phyloP scores from a whole-genome alignment of 2,329 filamentous ascomycete genomes.

The Thielaviopsis punctulata region DNA sequence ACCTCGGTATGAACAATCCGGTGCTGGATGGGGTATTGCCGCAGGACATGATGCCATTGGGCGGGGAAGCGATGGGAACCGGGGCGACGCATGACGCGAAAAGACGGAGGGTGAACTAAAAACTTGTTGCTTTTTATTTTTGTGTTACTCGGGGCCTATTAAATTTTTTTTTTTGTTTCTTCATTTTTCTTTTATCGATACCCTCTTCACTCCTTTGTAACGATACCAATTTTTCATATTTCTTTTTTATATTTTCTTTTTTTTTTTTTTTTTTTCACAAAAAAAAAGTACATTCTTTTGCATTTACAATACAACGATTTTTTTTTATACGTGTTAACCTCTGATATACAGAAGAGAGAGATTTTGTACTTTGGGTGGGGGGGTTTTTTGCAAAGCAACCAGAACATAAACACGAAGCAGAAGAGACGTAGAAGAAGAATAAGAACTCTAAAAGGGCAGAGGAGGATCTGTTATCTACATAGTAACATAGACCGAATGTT shows the following conservation, averaged over 20 bases:
- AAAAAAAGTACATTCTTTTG: neutral
- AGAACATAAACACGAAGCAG: no score
- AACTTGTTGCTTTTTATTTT: neutral
- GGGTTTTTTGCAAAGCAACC: no score
- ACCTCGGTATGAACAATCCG: slow-evolving; percentile 10
- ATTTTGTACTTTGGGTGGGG: no score
- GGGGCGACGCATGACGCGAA: slow-evolving; percentile 7
- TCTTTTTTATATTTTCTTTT: neutral
- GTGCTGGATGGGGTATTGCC: neutral
- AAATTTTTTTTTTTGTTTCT: neutral
- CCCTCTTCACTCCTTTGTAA: slow-evolving; percentile 1
- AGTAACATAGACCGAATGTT: no score
- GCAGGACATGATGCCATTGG: neutral
- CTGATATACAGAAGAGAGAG: neutral
- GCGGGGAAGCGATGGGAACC: slow-evolving; percentile 4
- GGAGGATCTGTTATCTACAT: no score
- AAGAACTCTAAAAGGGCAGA: no score
- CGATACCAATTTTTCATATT: neutral
- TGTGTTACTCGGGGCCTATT: neutral
- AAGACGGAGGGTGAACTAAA: slow-evolving; percentile 7
- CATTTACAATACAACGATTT: neutral
- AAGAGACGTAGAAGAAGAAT: no score
- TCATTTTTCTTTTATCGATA: slow-evolving; percentile 1
- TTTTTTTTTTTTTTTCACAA: neutral
- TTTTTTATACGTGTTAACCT: no score